Conservation (phyloP, 2,329 filamentous ascomycete genomes). For the Colletotrichum filicis region DNA sequence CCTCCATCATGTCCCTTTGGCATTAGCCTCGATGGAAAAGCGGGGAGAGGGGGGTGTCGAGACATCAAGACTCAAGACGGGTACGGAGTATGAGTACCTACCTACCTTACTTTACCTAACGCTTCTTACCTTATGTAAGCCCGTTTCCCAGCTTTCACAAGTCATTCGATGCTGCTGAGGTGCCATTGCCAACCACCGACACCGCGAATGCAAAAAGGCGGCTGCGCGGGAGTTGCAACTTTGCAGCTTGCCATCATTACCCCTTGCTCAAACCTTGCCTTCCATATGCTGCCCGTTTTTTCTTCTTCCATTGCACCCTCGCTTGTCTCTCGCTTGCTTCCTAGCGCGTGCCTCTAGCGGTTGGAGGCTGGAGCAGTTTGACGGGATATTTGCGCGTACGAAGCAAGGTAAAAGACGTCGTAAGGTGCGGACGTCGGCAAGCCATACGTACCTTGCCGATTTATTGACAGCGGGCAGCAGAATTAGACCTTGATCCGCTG, state of each 20-base stretch:
- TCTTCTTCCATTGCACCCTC: not conserved
- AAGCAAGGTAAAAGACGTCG: not conserved
- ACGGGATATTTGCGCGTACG: not conserved
- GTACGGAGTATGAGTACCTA: too few species aligned
- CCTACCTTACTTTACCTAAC: not conserved
- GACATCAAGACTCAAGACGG: not conserved
- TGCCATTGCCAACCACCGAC: not conserved
- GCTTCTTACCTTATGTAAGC: too few species aligned
- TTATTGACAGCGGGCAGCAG: not conserved
- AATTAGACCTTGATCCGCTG: not conserved
- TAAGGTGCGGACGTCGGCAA: not conserved
- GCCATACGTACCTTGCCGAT: not conserved
- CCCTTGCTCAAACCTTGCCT: not conserved
- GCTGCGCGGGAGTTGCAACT: too few species aligned
- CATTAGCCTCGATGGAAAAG: not conserved
- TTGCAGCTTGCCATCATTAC: not conserved
- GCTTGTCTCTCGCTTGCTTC: constrained; percentile 22
- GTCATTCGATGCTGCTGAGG: not conserved
- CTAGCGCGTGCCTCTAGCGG: constrained; percentile 19
- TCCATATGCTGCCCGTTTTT: not conserved
- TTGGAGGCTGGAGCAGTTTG: not conserved
- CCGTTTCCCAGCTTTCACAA: not conserved
- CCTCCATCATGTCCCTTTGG: not conserved
- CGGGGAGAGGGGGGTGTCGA: not conserved
- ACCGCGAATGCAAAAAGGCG: not conserved